Base-by-base conservation (phyloP, 805 yeast species). In the Brettanomyces sp. region DNA sequence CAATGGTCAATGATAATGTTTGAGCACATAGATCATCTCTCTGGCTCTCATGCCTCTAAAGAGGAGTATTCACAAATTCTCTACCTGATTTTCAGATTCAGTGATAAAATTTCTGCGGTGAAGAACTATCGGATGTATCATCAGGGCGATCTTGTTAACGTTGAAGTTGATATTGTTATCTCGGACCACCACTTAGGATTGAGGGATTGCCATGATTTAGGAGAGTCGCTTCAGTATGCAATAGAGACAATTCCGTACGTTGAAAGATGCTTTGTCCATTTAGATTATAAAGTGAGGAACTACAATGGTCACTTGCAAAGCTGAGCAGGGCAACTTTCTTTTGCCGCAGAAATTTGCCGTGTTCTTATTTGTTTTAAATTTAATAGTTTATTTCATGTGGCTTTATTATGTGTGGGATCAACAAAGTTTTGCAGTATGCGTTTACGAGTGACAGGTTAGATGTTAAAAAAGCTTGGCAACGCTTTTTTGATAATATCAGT, bases 221-320 rank as follows among this genome's bases (percentile, higher is more conserved):
- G 87, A 3, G 95, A 85, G 60, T 81, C 90, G 0, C 64, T 85
- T 40, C 95, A 85, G 62, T 85, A 84, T 56, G 85, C 93, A 1
- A 69, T 85, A 24, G 95, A 85, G 52, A 78, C 89, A 0, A 65
- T 85, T 48, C 89, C 91, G 0, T 75, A 70, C 60, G 89, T 85
- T 2, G 91, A 85, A 57, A 68, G 95, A 44, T 88, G 90, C 1
- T 85, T 81, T 68, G 93, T 85, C 14, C 95, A 85, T 58, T 70
- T 85, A 32, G 95, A 85, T 54, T 80, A 79, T 49, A 60, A 62
- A 39, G 70, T 61, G 14, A 59, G 62, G 11, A 69, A 70, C 49
- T 69, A 56, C 52, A 53, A 52, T 38, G 73, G 73, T 1, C 73
- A 69, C 46, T 47, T 68, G 5, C 32, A 41, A 25, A 46, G 47